phyloP scores from a whole-genome alignment of 495 filamentous ascomycete genomes.

The Penicillium ucsense region DNA sequence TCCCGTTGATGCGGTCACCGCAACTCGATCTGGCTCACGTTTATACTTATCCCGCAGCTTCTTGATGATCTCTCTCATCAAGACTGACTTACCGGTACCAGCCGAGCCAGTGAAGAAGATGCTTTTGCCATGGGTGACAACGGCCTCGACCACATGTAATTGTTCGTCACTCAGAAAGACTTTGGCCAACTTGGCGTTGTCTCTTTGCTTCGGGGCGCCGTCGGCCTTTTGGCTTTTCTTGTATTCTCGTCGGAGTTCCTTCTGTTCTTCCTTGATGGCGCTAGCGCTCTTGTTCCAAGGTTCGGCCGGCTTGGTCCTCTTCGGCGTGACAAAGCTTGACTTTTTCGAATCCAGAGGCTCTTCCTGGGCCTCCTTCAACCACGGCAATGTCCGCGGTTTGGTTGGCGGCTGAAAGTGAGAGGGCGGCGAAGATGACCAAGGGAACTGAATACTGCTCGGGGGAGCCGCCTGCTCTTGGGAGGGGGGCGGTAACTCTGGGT shows the following conservation, averaged over 20 bases:
- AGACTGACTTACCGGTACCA: conserved; percentile 93
- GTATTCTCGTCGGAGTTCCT: conserved; percentile 53
- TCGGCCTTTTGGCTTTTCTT: conserved; percentile 40
- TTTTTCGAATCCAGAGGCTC: conserved; percentile 18
- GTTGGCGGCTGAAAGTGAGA: conserved; percentile 36
- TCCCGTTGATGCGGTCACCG: conserved; percentile 91
- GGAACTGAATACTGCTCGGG: conserved; percentile 44
- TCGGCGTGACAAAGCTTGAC: conserved; percentile 17
- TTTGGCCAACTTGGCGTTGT: conserved; percentile 35
- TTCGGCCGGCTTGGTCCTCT: conserved; percentile 36
- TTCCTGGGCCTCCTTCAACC: conserved; percentile 32
- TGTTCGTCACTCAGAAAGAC: conserved; percentile 82
- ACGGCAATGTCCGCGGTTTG: conserved; percentile 49
- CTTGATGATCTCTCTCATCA: conserved; percentile 83
- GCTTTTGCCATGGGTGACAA: conserved; percentile 65
- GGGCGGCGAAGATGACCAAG: conserved; percentile 56
- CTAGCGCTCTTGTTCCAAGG: conserved; percentile 79
- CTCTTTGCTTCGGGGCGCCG: conserved; percentile 6
- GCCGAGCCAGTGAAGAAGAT: conserved; percentile 98
- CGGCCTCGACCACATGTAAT: conserved; percentile 66
- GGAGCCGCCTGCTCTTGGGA: conserved; percentile 25
- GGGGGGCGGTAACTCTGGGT: conserved; percentile 30
- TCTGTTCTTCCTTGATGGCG: conserved; percentile 73
- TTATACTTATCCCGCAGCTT: conserved; percentile 65
- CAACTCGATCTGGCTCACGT: conserved; percentile 68